Conservation (phyloP, 306 rosid species). For the Lotus japonicus region DNA sequence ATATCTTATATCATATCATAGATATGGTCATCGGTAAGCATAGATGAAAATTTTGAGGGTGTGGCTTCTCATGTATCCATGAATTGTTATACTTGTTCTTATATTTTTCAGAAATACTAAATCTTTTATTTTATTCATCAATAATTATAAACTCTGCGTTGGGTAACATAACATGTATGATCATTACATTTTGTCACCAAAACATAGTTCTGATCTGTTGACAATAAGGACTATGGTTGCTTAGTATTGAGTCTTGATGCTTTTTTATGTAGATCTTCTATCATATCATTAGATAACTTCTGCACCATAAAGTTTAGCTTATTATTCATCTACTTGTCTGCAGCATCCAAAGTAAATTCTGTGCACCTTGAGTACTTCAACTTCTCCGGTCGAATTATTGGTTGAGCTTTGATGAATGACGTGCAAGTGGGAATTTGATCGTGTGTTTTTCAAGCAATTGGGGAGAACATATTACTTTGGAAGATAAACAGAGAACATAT, state of each 20-base stretch:
- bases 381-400: conserved; percentile 81
- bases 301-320: conserved; percentile 35
- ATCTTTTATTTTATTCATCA: too few relatives aligned
- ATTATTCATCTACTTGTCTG: conserved; percentile 16
- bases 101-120: too few relatives aligned
- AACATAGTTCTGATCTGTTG: too few relatives aligned
- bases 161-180: neutral
- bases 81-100: too few relatives aligned
- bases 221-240: too few relatives aligned
- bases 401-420: conserved; percentile 71
- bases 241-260: neutral
- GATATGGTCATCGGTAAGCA: too few relatives aligned
- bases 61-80: too few relatives aligned
- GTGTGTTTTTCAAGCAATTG: conserved; percentile 74
- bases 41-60: too few relatives aligned
- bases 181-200: too few relatives aligned
- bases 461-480: conserved; percentile 58
- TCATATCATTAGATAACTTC: neutral
- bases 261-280: too few relatives aligned
- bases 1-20: too few relatives aligned
- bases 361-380: conserved; percentile 78
- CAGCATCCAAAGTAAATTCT: conserved; percentile 86
- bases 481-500: too few relatives aligned
- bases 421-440: conserved; percentile 89
- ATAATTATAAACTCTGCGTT: neutral